A percentile compares a stretch with the other conserved stretches of the same genome.
These are phyloP conservation scores for Ustilago xerochloae DNA, from an alignment of 1,284 basidiomycete species.

Conservation along the genomic window DNA sequence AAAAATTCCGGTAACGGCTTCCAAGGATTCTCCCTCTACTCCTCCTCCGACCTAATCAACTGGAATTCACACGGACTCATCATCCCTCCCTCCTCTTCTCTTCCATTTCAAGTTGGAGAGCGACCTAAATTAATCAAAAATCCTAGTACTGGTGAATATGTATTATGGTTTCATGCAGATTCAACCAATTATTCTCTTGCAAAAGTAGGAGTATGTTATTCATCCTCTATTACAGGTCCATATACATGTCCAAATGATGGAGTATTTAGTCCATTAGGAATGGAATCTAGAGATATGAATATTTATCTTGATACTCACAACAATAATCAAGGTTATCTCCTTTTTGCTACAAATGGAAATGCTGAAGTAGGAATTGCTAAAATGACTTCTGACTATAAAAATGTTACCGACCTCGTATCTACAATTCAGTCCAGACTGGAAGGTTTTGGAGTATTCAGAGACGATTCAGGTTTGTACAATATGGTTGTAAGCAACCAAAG, in stretches of 20 bases:
- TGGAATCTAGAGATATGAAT: slow-evolving; percentile 36
- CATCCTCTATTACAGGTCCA: slow-evolving; percentile 4
- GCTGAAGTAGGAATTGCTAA: slow-evolving; percentile 11
- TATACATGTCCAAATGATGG: slow-evolving; percentile 14
- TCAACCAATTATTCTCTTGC: slow-evolving; percentile 20
- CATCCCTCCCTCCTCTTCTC: slow-evolving; percentile 9
- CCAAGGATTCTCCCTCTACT: slow-evolving; percentile 32
- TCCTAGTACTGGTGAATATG: slow-evolving; percentile 16
- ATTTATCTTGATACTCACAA: slow-evolving; percentile 19
- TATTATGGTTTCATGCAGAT: slow-evolving; percentile 41
- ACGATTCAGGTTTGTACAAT: slow-evolving; percentile 21
- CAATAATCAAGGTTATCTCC: slow-evolving; percentile 16
- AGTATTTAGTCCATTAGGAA: slow-evolving; percentile 28
- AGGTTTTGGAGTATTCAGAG: slow-evolving; percentile 26
- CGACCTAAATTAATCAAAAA: slow-evolving; percentile 31
- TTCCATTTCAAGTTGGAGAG: slow-evolving; percentile 34
- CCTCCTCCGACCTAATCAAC: slow-evolving; percentile 29
- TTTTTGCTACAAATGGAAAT: slow-evolving; percentile 31
- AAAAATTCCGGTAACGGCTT: slow-evolving; percentile 21
- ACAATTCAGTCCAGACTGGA: slow-evolving; percentile 17
- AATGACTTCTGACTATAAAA: slow-evolving; percentile 23
- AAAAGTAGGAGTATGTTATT: slow-evolving; percentile 27
- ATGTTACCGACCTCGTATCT: slow-evolving; percentile 1
- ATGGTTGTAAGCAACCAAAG: slow-evolving; percentile 22
- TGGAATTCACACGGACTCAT: slow-evolving; percentile 27